phyloP scores from a whole-genome alignment of 2,329 filamentous ascomycete species.

The Ophiostoma himal-ulmi region DNA sequence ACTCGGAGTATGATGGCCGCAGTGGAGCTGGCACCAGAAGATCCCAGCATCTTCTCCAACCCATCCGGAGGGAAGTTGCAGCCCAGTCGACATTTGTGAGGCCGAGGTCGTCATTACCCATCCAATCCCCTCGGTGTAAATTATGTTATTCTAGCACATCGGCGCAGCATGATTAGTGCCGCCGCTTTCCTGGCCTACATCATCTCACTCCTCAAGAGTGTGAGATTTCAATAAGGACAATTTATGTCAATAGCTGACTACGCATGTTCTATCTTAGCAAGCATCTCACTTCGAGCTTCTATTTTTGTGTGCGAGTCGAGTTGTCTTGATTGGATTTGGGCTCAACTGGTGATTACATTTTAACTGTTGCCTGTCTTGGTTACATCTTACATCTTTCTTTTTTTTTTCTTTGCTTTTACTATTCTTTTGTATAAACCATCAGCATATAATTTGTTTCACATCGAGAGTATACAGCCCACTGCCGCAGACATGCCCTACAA shows the following conservation, averaged over 20 bases:
- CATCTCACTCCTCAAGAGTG: neutral
- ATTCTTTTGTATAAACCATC: neutral
- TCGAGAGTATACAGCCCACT: neutral
- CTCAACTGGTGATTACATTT: neutral
- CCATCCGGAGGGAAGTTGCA: too few relatives aligned
- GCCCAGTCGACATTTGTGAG: neutral
- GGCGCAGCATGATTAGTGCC: neutral
- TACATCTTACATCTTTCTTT: neutral
- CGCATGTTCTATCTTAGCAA: neutral
- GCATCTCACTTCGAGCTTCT: neutral
- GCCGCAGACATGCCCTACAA: slow-evolving; percentile 36
- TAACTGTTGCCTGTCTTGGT: neutral
- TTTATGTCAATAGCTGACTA: neutral
- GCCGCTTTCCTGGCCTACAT: neutral
- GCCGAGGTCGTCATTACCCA: neutral
- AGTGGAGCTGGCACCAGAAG: neutral
- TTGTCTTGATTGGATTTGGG: neutral
- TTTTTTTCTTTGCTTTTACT: neutral
- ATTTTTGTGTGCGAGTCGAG: neutral
- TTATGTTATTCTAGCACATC: neutral
- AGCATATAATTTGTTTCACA: neutral
- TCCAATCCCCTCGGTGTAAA: neutral
- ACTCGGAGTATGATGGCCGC: neutral
- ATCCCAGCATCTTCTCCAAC: neutral
- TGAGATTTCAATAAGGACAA: neutral